phyloP scores from a whole-genome alignment of 116 monocot species.

The Trichopus zeylanicus region DNA sequence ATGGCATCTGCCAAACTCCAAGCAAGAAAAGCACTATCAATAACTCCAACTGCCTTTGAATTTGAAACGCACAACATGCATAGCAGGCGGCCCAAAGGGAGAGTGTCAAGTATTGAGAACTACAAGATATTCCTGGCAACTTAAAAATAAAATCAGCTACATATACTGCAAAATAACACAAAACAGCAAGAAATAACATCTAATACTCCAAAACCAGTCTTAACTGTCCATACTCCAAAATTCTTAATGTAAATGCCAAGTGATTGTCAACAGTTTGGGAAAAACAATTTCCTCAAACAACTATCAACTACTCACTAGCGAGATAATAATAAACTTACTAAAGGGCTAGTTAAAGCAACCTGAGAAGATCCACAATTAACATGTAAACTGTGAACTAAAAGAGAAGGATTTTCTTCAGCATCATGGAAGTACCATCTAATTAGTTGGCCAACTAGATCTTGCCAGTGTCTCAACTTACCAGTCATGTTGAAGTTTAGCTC shows the following conservation, averaged over 20 bases:
- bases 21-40: neutral
- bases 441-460: neutral
- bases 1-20: neutral
- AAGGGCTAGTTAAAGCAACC: too few species aligned
- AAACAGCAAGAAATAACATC: neutral
- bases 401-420: too few species aligned
- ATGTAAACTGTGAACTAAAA: too few species aligned
- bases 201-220: neutral
- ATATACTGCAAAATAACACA: neutral
- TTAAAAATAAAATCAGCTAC: neutral
- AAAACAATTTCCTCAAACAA: neutral
- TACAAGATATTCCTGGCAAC: neutral
- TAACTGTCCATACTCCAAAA: neutral
- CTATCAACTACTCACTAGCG: too few species aligned
- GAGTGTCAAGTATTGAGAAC: neutral
- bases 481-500: slow-evolving; percentile 96
- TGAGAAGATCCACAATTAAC: too few species aligned
- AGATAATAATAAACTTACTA: too few species aligned
- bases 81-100: too few species aligned
- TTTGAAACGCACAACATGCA: neutral
- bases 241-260: neutral
- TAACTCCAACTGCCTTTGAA: neutral
- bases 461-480: slow-evolving; percentile 23
- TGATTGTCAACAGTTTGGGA: neutral
- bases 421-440: too few species aligned